phyloP scores from a whole-genome alignment of 352 stramenopile genomes.

The Pythium graminicola region DNA sequence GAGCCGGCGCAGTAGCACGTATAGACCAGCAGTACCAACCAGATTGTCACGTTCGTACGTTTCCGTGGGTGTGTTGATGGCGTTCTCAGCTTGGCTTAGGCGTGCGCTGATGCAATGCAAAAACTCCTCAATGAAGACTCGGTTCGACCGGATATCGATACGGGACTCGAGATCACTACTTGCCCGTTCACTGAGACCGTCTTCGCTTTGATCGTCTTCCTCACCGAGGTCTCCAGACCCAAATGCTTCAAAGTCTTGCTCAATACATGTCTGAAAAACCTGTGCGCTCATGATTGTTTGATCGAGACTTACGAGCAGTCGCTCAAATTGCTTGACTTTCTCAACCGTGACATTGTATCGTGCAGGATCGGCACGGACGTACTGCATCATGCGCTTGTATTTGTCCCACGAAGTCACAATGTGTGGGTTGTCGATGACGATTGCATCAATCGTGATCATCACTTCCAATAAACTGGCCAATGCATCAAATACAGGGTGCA shows the following conservation, averaged over 20 bases:
- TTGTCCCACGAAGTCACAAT: constrained; percentile 85
- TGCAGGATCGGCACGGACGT: constrained; percentile 71
- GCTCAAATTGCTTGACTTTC: constrained; percentile 81
- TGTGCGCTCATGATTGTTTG: constrained; percentile 85
- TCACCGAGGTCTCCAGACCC: constrained; percentile 49
- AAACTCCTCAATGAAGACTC: constrained; percentile 83
- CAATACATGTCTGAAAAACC: constrained; percentile 83
- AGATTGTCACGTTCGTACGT: constrained; percentile 85
- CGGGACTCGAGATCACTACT: constrained; percentile 62
- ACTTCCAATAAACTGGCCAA: constrained; percentile 74
- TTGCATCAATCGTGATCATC: constrained; percentile 87
- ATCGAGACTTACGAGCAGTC: constrained; percentile 80
- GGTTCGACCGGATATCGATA: constrained; percentile 81
- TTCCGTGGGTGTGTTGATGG: constrained; percentile 80
- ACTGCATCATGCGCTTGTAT: constrained; percentile 91
- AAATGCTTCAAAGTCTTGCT: constrained; percentile 86
- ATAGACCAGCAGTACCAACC: constrained; percentile 85
- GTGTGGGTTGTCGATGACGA: constrained; percentile 83
- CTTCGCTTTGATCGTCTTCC: constrained; percentile 52
- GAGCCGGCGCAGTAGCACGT: constrained; percentile 84
- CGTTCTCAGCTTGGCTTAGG: constrained; percentile 50
- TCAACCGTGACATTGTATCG: constrained; percentile 80
- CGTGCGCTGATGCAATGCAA: constrained; percentile 74
- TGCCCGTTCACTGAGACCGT: constrained; percentile 22
- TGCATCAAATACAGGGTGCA: constrained; percentile 74